Percentiles rank a stretch among this genome's conserved stretches.
Conservation (phyloP, 768 basidiomycete species). For the Trametes meyenii region DNA sequence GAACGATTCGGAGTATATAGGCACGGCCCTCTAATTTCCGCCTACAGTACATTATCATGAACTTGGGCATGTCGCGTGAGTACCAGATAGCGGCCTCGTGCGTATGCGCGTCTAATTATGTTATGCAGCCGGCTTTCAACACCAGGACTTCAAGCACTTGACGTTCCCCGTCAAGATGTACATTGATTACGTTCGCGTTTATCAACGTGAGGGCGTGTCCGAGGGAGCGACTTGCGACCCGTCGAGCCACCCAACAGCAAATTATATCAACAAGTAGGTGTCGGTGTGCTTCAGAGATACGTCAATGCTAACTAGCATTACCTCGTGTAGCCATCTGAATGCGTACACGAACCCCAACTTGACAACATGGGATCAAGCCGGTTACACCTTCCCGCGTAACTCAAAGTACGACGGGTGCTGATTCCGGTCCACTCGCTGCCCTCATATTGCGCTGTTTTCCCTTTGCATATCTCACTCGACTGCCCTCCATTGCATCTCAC, state of each 20-base stretch:
- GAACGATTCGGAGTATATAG: neutral
- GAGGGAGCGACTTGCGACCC: conserved; percentile 82
- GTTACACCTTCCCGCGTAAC: conserved; percentile 77
- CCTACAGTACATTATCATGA: conserved; percentile 75
- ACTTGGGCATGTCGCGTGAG: conserved; percentile 76
- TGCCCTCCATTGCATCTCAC: conserved; percentile 15
- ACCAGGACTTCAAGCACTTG: conserved; percentile 69
- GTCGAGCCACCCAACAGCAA: conserved; percentile 69
- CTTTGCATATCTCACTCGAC: conserved; percentile 7
- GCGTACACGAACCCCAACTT: conserved; percentile 82
- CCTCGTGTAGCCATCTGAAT: conserved; percentile 42
- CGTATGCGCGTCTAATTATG: neutral
- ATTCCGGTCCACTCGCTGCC: conserved; percentile 9
- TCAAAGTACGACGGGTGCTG: conserved; percentile 41
- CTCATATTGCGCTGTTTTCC: neutral
- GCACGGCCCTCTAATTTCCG: conserved; percentile 2
- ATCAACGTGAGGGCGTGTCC: conserved; percentile 73
- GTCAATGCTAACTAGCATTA: neutral
- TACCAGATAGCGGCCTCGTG: conserved; percentile 1
- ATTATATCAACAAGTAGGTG: conserved; percentile 70
- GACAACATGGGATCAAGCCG: conserved; percentile 83
- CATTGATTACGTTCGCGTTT: conserved; percentile 89
- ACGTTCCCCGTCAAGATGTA: conserved; percentile 80
- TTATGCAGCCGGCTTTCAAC: conserved; percentile 63
- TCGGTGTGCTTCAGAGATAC: neutral